phyloP scores from a whole-genome alignment of 805 yeast genomes.

The Starmera dryadoides region DNA sequence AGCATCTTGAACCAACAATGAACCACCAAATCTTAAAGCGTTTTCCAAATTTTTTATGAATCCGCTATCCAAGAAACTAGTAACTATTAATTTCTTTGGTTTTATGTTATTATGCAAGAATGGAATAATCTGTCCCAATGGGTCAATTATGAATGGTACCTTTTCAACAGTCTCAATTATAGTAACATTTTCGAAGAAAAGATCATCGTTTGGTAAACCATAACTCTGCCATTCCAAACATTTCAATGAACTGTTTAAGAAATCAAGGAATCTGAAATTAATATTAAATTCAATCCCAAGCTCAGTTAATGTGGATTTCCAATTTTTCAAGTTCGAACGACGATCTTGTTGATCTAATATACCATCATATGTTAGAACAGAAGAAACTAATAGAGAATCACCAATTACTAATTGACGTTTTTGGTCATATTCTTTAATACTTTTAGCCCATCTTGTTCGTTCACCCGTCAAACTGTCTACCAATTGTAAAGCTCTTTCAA shows the following conservation, averaged over 20 bases:
- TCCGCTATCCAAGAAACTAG: conserved; percentile 68
- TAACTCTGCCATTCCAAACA: conserved; percentile 41
- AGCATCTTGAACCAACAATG: conserved; percentile 67
- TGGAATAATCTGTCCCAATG: conserved; percentile 41
- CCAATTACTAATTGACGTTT: conserved; percentile 50
- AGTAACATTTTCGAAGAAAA: conserved; percentile 56
- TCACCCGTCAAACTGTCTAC: conserved; percentile 61
- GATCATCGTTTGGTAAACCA: conserved; percentile 52
- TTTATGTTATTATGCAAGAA: conserved; percentile 27
- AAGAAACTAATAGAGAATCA: conserved; percentile 55
- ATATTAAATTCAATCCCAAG: conserved; percentile 33
- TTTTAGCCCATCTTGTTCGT: conserved; percentile 64
- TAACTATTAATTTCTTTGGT: conserved; percentile 35
- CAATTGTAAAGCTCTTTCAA: conserved; percentile 53
- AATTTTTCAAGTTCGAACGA: conserved; percentile 21
- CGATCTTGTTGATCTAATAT: conserved; percentile 43
- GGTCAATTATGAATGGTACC: conserved; percentile 67
- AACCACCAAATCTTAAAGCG: conserved; percentile 77
- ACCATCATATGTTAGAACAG: conserved; percentile 58
- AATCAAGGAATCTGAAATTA: conserved; percentile 25
- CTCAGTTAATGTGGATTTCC: conserved; percentile 29
- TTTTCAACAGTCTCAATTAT: conserved; percentile 33
- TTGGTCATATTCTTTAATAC: conserved; percentile 42
- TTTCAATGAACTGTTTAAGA: conserved; percentile 34
- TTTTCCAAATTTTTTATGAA: conserved; percentile 68